Percentiles rank a stretch among this genome's conserved stretches.
Evolutionary conservation across 108 stramenopile species (phyloP).

Genomic region (Fragilaria crotonensis): DNA sequence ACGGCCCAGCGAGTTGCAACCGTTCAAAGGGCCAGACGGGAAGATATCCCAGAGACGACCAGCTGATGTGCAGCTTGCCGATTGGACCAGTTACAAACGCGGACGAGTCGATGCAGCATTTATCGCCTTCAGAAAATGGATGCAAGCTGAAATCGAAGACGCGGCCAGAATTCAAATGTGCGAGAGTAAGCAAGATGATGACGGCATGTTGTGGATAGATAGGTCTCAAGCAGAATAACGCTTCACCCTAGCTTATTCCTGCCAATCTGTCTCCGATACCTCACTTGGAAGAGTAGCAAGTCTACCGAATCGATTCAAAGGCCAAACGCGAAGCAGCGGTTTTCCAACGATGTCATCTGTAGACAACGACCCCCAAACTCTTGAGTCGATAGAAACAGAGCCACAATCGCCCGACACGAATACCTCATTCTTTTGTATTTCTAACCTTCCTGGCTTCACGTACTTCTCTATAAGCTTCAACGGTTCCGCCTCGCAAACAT

Average conservation of each 20-base stretch:
- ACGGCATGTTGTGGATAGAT: slow-evolving; percentile 63
- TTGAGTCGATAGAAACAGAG: slow-evolving; percentile 53
- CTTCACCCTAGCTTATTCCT: neutral
- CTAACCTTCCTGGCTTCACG: slow-evolving; percentile 4
- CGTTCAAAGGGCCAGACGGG: neutral
- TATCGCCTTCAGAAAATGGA: slow-evolving; percentile 68
- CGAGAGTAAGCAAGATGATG: slow-evolving; percentile 58
- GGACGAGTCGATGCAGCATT: slow-evolving; percentile 67
- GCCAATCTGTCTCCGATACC: neutral
- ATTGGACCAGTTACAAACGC: slow-evolving; percentile 44
- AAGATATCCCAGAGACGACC: neutral
- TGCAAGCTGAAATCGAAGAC: slow-evolving; percentile 37
- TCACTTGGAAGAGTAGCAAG: slow-evolving; percentile 3
- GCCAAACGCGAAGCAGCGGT: slow-evolving; percentile 37
- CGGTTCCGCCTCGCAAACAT: slow-evolving; percentile 36
- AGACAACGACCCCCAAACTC: slow-evolving; percentile 54
- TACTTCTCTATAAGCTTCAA: slow-evolving; percentile 34
- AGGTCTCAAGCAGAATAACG: too few species aligned
- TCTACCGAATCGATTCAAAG: slow-evolving; percentile 22
- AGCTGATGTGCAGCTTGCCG: slow-evolving; percentile 7
- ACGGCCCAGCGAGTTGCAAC: slow-evolving; percentile 25
- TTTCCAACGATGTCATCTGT: slow-evolving; percentile 32
- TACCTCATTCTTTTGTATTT: slow-evolving; percentile 13
- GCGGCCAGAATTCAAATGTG: slow-evolving; percentile 38
- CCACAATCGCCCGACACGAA: slow-evolving; percentile 63